Evolutionary conservation across 257 asterid genomes (phyloP).

Genomic region (Solanum boliviense): DNA sequence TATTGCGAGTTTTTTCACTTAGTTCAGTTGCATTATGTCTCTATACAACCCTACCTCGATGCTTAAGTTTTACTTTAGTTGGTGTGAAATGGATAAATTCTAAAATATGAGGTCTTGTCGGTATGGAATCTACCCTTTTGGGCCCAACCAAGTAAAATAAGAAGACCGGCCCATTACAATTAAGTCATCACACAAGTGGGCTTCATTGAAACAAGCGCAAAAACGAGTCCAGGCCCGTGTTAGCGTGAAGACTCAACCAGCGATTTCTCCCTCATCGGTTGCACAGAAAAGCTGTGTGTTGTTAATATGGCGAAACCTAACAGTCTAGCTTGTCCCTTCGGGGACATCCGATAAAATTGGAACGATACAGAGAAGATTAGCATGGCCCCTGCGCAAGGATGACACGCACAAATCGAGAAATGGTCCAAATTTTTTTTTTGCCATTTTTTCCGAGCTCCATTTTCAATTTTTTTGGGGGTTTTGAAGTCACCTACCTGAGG

Average conservation of each 20-base stretch:
- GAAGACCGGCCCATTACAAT: not conserved
- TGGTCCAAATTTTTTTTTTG: not conserved
- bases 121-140: not conserved
- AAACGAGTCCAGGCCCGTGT: not conserved
- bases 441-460: too few relatives aligned
- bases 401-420: not conserved
- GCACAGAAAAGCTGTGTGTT: not conserved
- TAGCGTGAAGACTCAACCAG: not conserved
- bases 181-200: not conserved
- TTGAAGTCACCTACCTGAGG: not conserved
- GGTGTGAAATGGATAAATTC: too few relatives aligned
- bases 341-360: conserved; percentile 18
- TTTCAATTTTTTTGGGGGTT: not conserved
- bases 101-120: not conserved
- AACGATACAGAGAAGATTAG: conserved; percentile 17
- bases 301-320: not conserved
- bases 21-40: not conserved
- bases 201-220: not conserved
- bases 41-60: not conserved
- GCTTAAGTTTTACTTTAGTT: not conserved
- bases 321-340: not conserved
- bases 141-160: not conserved
- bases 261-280: not conserved
- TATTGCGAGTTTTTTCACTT: too few relatives aligned
- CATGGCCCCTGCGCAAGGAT: conserved; percentile 11